A percentile compares a stretch with the other conserved stretches of the same genome.
phyloP scores from a whole-genome alignment of 2,329 filamentous ascomycete genomes.

The Fusarium verticillioides region DNA sequence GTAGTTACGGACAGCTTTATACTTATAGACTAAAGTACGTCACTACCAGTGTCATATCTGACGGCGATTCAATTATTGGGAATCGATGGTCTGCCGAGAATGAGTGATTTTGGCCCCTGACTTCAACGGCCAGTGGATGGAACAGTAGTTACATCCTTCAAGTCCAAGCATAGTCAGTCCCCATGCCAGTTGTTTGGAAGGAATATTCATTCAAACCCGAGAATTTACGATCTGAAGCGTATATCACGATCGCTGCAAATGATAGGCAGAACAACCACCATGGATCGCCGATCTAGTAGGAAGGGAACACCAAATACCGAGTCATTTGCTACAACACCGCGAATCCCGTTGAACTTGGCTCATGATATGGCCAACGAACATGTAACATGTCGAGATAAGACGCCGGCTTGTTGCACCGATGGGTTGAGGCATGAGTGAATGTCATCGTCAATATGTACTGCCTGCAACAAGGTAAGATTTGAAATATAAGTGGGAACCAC shows the following conservation, averaged over 20 bases:
- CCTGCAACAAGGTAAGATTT: neutral
- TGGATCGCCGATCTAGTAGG: neutral
- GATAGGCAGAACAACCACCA: neutral
- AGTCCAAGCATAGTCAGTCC: neutral
- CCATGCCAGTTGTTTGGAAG: neutral
- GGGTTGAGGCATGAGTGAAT: neutral
- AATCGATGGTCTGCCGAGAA: neutral
- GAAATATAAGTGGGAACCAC: neutral
- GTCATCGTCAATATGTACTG: neutral
- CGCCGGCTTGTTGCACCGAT: neutral
- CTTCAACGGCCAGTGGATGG: neutral
- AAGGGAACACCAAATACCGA: neutral
- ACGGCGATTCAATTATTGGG: neutral
- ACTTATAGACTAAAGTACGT: neutral
- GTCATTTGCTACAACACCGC: neutral
- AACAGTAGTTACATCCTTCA: neutral
- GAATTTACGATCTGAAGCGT: neutral
- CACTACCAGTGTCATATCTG: neutral
- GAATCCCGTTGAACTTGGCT: neutral
- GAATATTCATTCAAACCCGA: neutral
- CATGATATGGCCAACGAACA: neutral
- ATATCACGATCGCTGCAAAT: neutral
- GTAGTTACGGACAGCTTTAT: neutral
- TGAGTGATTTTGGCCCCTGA: neutral
- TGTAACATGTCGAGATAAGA: neutral